phyloP scores from a whole-genome alignment of 176 grass and related monocot species.

The Cymbopogon citratus region DNA sequence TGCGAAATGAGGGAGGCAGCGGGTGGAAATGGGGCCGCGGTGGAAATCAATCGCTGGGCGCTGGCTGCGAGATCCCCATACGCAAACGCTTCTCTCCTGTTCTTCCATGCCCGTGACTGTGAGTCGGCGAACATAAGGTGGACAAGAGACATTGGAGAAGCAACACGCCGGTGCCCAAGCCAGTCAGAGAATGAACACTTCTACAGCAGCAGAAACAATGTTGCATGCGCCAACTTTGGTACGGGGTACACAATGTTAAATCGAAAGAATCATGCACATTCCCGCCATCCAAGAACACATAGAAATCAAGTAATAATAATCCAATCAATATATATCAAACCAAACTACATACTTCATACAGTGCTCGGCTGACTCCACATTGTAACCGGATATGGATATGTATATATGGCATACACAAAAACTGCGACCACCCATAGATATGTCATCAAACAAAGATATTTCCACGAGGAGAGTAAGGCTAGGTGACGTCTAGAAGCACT shows the following conservation, averaged over 20 bases:
- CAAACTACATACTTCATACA: conserved; percentile 50
- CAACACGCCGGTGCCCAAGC: too few species aligned
- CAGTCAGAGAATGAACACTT: too few species aligned
- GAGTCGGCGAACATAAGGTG: too few species aligned
- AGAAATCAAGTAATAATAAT: conserved; percentile 25
- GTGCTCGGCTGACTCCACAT: conserved; percentile 6
- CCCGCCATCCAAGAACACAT: background rate
- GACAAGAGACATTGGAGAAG: too few species aligned
- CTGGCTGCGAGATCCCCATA: too few species aligned
- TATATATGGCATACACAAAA: conserved; percentile 23
- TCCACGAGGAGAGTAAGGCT: conserved; percentile 14
- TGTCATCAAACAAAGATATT: conserved; percentile 34
- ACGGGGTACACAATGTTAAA: background rate
- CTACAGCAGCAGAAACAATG: background rate
- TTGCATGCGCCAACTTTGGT: too few species aligned
- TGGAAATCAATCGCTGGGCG: too few species aligned
- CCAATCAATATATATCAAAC: conserved; percentile 42
- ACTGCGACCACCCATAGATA: conserved; percentile 22
- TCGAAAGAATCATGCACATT: background rate
- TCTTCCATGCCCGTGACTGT: too few species aligned
- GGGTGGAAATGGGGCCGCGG: too few species aligned
- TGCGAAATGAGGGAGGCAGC: too few species aligned
- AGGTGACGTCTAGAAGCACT: conserved; percentile 57
- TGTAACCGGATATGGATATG: conserved; percentile 26
- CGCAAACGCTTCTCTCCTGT: too few species aligned